phyloP scores from a whole-genome alignment of 371 early-diverging fungal genomes.

The Mortierella polycephala region DNA sequence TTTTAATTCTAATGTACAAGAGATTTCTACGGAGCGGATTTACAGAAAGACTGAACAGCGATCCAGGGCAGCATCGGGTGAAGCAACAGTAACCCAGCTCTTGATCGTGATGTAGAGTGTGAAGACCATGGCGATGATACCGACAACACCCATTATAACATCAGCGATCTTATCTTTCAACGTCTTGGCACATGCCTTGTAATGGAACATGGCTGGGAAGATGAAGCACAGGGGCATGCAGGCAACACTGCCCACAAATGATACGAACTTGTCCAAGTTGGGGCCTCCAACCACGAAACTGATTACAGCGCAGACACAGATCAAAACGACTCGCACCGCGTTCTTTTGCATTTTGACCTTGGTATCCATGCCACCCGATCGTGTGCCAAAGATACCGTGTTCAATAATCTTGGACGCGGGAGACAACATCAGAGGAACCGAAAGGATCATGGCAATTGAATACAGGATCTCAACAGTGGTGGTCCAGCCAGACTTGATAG shows the following conservation, averaged over 20 bases:
- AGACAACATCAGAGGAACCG: slow-evolving; percentile 76
- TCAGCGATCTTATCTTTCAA: slow-evolving; percentile 59
- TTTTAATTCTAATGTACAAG: neutral
- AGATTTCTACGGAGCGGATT: neutral
- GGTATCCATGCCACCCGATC: slow-evolving; percentile 49
- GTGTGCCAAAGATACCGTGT: slow-evolving; percentile 60
- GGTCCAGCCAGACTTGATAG: slow-evolving; percentile 59
- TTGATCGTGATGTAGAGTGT: slow-evolving; percentile 79
- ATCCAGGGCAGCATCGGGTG: slow-evolving; percentile 40
- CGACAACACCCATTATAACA: slow-evolving; percentile 74
- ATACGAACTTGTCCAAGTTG: slow-evolving; percentile 79
- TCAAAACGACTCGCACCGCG: slow-evolving; percentile 61
- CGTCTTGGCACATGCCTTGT: slow-evolving; percentile 60
- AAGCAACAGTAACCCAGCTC: slow-evolving; percentile 62
- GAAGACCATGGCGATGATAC: slow-evolving; percentile 78
- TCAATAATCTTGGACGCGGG: slow-evolving; percentile 81
- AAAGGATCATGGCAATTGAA: slow-evolving; percentile 78
- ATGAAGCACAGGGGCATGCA: slow-evolving; percentile 75
- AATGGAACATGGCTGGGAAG: slow-evolving; percentile 82
- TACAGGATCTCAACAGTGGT: slow-evolving; percentile 73
- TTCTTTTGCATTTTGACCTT: slow-evolving; percentile 77
- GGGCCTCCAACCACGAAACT: slow-evolving; percentile 70
- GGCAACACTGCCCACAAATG: slow-evolving; percentile 64
- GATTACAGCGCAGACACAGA: slow-evolving; percentile 63
- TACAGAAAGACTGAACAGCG: slow-evolving; percentile 39